Evolutionary conservation across 768 basidiomycete species (phyloP).

Genomic region (Suillus discolor): DNA sequence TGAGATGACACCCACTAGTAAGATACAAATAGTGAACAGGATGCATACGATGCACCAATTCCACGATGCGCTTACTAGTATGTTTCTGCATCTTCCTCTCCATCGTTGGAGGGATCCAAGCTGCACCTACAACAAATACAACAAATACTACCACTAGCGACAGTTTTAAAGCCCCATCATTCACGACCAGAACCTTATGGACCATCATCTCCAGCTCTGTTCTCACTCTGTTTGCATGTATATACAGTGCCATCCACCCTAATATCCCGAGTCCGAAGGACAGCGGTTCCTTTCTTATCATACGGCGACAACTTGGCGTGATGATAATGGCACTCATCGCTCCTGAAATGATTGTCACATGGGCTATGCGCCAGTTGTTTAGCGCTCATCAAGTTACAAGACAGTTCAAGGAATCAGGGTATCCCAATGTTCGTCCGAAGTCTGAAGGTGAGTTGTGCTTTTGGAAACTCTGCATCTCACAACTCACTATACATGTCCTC

Average conservation of each 20-base stretch:
- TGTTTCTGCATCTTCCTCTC: background rate
- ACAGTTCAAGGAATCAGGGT: background rate
- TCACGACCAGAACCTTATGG: background rate
- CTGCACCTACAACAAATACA: background rate
- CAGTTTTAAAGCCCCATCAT: background rate
- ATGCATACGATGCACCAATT: background rate
- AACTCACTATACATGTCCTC: background rate
- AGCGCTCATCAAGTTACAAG: slow-evolving; percentile 13
- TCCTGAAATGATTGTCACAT: slow-evolving; percentile 24
- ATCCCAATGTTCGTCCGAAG: background rate
- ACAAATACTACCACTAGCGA: background rate
- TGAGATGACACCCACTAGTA: background rate
- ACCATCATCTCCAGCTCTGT: background rate
- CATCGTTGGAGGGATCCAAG: background rate
- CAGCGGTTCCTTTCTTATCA: background rate
- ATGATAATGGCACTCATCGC: slow-evolving; percentile 21
- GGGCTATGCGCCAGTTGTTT: slow-evolving; percentile 23
- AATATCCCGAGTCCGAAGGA: slow-evolving; percentile 19
- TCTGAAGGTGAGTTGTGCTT: background rate
- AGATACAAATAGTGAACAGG: background rate
- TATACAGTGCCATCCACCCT: slow-evolving; percentile 28
- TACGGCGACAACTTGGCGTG: slow-evolving; percentile 6
- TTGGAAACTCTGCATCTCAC: background rate
- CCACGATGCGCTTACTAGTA: background rate
- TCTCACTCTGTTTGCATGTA: slow-evolving; percentile 26